Evolutionary conservation across 2,329 filamentous ascomycete species (phyloP).

Genomic region (Aspergillus hortae): DNA sequence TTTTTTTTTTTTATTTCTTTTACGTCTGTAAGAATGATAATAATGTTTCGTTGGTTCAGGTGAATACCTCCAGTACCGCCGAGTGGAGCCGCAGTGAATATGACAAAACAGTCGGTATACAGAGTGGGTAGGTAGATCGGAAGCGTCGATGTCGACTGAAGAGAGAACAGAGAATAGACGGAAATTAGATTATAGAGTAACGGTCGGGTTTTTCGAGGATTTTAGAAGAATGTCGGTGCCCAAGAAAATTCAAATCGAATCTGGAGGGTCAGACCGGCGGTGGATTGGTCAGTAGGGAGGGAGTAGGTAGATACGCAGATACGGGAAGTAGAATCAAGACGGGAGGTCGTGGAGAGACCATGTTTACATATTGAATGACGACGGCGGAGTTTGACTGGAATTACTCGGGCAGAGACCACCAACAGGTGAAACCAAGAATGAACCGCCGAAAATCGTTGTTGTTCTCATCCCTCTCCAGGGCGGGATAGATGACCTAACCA

Average conservation of each 20-base stretch:
- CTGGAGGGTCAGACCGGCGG: constrained; percentile 6
- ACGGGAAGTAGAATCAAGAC: no score
- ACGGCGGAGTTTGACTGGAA: neutral
- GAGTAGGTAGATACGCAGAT: no score
- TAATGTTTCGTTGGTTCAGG: neutral
- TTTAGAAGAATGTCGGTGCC: constrained; percentile 12
- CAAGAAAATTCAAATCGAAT: constrained; percentile 8
- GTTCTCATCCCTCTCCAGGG: neutral
- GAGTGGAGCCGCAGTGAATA: neutral
- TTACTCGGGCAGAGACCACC: no score
- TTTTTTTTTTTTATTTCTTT: constrained; percentile 3
- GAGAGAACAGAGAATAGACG: neutral
- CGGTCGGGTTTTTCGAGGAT: neutral
- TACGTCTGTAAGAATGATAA: neutral
- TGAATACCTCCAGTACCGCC: neutral
- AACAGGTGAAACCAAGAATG: neutral
- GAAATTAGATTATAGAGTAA: neutral
- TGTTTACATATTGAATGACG: neutral
- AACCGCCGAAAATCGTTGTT: neutral
- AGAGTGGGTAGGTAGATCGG: neutral
- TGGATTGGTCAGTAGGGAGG: neutral
- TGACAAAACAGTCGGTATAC: no score
- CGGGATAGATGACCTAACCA: neutral
- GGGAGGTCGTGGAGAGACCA: no score
- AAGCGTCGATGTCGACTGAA: neutral